Evolutionary conservation across 2,329 filamentous ascomycete species (phyloP), one percentile per base, ranked within the genome.

Genomic region (Colletotrichum phormii): DNA sequence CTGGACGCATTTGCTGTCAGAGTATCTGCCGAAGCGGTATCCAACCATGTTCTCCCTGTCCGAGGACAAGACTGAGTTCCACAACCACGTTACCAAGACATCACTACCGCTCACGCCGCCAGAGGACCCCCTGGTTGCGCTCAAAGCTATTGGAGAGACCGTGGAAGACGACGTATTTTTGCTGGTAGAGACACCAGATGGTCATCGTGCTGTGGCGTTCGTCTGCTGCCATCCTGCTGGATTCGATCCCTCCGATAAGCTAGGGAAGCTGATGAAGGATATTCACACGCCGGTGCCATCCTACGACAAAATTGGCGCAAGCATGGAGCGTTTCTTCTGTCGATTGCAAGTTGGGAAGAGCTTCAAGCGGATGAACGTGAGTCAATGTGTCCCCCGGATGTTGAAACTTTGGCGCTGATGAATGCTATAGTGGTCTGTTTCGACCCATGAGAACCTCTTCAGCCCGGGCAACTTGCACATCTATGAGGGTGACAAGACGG

Each of bases 121-220:
- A 0, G 42, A 72, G 1, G 81, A 84, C 31, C 73, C 80, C 0
- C 66, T 79, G 1, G 78, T 78, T 0, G 82, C 84, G 5, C 80
- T 89, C 18, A 77, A 81, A 18, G 77, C 81, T 7, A 77, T 89
- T 1, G 86, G 82, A n/a, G 83, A 87, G 76, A 88, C 84, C 0
- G 82, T 90, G 2, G 88, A 90, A 70, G 88, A 90, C 65, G 88
- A 90, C 74, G 75, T 90, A 24, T 88, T 90, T 64, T 78, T 90
- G 2, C 79, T 89, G 6, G 80, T 80, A 24, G 82, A 84, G 60
- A 85, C 83, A 7, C 77, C 80, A 0, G 76, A 80, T 2, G 82
- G 85, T 1, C 87, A 89, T 68, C 77, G 81, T 4, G 80, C 81
- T 1, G 81, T 85, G 1, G 88, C 88, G 0, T 89, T 88, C 51